phyloP scores from a whole-genome alignment of 805 yeast genomes.

The Zygosaccharomyces kombuchaensis region DNA sequence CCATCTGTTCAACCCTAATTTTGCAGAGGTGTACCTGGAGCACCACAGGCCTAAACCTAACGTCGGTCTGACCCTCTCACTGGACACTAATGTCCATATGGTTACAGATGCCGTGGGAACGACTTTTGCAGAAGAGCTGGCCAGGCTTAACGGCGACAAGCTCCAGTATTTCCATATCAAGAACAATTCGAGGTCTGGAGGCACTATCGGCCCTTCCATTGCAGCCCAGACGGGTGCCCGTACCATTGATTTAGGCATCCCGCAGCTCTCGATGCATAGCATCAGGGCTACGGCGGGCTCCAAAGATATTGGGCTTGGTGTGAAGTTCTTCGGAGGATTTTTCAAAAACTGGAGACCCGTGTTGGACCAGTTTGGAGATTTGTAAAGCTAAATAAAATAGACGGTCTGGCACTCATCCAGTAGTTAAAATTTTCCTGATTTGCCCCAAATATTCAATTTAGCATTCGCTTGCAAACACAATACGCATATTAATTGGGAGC shows the following conservation, averaged over 20 bases:
- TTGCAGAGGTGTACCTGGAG: constrained; percentile 61
- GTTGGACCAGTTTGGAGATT: constrained; percentile 48
- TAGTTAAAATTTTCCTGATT: background rate
- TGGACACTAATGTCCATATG: constrained; percentile 79
- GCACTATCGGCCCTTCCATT: constrained; percentile 78
- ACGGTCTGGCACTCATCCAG: background rate
- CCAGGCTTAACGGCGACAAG: constrained; percentile 55
- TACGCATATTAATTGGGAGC: background rate
- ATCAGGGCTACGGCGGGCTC: constrained; percentile 78
- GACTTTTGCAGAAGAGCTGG: constrained; percentile 67
- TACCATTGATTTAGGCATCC: constrained; percentile 76
- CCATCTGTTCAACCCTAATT: constrained; percentile 80
- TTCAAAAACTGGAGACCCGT: constrained; percentile 62
- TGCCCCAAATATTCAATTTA: background rate
- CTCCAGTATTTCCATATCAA: constrained; percentile 83
- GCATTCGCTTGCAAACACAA: background rate
- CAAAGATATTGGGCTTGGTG: constrained; percentile 70
- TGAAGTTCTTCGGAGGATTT: constrained; percentile 67
- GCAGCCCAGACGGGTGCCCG: constrained; percentile 65
- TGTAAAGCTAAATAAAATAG: constrained; percentile 27
- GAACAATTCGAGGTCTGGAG: constrained; percentile 81
- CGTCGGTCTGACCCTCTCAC: constrained; percentile 63
- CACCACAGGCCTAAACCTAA: constrained; percentile 78
- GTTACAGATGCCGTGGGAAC: constrained; percentile 75
- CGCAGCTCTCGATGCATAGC: constrained; percentile 83